These are phyloP conservation scores for Salix dunnii DNA, from an alignment of 345 rosid species.

Conservation along the genomic window DNA sequence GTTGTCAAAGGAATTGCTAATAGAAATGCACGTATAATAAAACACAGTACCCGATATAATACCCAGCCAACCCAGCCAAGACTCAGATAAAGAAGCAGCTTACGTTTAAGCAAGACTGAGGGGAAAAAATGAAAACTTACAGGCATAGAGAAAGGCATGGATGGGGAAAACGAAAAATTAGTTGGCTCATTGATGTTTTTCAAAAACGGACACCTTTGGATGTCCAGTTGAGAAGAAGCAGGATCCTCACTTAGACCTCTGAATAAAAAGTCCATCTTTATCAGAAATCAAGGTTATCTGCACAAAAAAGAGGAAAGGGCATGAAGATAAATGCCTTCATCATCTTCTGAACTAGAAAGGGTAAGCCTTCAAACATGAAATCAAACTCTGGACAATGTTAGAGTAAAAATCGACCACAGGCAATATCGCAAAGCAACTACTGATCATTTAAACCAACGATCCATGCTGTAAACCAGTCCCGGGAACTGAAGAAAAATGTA, in stretches of 20 bases:
- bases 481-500: background rate
- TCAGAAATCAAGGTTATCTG: slow-evolving; percentile 28
- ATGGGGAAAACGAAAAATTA: slow-evolving; percentile 67
- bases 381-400: background rate
- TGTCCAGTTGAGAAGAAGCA: slow-evolving; percentile 44
- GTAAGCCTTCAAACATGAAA: background rate
- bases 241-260: slow-evolving; percentile 51
- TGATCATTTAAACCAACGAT: background rate
- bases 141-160: slow-evolving; percentile 67
- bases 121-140: slow-evolving; percentile 41
- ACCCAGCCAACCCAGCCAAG: background rate
- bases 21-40: background rate
- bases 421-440: background rate
- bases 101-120: background rate
- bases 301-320: slow-evolving; percentile 1
- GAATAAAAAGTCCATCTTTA: slow-evolving; percentile 55
- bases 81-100: background rate
- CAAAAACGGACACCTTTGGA: slow-evolving; percentile 84
- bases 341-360: background rate
- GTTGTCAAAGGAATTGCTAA: background rate
- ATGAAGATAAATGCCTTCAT: slow-evolving; percentile 1
- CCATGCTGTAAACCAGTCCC: background rate
- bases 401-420: background rate
- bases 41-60: background rate
- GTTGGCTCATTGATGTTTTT: slow-evolving; percentile 97